phyloP scores from a whole-genome alignment of 345 rosid genomes.

The Heritiera littoralis region DNA sequence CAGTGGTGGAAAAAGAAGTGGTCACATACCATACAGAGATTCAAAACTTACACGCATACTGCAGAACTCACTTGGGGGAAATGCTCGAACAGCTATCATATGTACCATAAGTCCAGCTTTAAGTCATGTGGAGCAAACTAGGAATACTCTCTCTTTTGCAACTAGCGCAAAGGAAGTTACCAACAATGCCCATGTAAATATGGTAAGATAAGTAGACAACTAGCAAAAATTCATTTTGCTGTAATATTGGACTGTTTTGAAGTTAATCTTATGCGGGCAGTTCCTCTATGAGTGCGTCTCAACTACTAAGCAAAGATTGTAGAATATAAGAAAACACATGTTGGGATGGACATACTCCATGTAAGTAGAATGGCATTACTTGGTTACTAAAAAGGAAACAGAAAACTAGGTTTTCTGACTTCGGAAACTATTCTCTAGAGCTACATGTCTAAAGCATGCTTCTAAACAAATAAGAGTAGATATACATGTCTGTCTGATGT shows the following conservation, averaged over 20 bases:
- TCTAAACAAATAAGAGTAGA: not conserved
- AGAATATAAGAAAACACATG: not conserved
- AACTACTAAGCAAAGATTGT: not conserved
- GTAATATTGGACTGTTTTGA: not conserved
- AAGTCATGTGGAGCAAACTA: conserved; percentile 90
- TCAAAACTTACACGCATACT: conserved; percentile 94
- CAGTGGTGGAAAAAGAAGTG: conserved; percentile 72
- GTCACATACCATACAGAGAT: conserved; percentile 90
- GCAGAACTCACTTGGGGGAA: conserved; percentile 98
- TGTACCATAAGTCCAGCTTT: conserved; percentile 95
- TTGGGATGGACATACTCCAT: not conserved
- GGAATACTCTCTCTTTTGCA: conserved; percentile 85
- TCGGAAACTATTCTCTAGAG: not conserved
- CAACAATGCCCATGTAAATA: conserved; percentile 83
- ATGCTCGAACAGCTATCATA: conserved; percentile 94
- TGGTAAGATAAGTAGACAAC: conserved; percentile 48
- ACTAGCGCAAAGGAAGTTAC: conserved; percentile 94
- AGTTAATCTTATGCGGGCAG: not conserved
- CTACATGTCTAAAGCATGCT: conserved; percentile 4
- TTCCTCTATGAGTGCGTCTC: not conserved
- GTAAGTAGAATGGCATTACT: conserved; percentile 1
- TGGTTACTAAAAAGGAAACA: not conserved
- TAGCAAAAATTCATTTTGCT: not conserved
- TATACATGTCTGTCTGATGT: not conserved
- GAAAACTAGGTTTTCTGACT: not conserved